These are phyloP conservation scores for Raffaelea albimanens DNA, from an alignment of 2,329 filamentous ascomycete species.

Conservation along the genomic window DNA sequence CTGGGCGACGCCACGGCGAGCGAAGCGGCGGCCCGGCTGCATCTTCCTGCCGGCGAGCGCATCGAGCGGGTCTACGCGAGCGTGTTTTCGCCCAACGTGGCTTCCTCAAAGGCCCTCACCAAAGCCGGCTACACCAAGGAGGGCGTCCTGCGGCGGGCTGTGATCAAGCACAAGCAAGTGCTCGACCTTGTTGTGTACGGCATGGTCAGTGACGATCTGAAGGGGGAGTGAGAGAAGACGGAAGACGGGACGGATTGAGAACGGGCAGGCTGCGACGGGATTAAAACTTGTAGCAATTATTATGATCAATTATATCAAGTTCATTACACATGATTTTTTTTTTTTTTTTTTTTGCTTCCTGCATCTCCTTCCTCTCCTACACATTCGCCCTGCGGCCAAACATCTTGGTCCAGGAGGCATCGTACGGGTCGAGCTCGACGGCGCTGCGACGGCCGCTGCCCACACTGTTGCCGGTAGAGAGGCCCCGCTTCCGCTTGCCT, in stretches of 20 bases:
- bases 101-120: conserved; percentile 31
- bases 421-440: conserved; percentile 35
- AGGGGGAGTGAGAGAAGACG: neutral
- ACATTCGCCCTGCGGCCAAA: conserved; percentile 23
- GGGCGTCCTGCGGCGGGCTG: conserved; percentile 29
- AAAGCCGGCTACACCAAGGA: conserved; percentile 34
- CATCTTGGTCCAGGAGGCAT: conserved; percentile 38
- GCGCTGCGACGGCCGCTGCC: conserved; percentile 22
- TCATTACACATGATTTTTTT: neutral
- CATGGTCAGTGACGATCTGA: conserved; percentile 15
- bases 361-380: neutral
- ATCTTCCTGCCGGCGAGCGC: conserved; percentile 13
- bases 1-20: conserved; percentile 18
- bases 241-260: conserved; percentile 5
- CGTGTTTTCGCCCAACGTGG: conserved; percentile 28
- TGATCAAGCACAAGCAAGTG: conserved; percentile 30
- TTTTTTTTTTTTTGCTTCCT: neutral
- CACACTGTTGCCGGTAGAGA: conserved; percentile 3
- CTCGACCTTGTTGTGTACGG: conserved; percentile 28
- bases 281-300: neutral
- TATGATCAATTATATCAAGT: no score
- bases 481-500: conserved; percentile 18
- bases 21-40: neutral
- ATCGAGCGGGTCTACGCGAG: conserved; percentile 32
- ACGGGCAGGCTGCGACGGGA: neutral